Evolutionary conservation across 2,329 filamentous ascomycete genomes (phyloP), one percentile per base, ranked within the genome.

Genomic region (Sclerotinia sclerotiorum): DNA sequence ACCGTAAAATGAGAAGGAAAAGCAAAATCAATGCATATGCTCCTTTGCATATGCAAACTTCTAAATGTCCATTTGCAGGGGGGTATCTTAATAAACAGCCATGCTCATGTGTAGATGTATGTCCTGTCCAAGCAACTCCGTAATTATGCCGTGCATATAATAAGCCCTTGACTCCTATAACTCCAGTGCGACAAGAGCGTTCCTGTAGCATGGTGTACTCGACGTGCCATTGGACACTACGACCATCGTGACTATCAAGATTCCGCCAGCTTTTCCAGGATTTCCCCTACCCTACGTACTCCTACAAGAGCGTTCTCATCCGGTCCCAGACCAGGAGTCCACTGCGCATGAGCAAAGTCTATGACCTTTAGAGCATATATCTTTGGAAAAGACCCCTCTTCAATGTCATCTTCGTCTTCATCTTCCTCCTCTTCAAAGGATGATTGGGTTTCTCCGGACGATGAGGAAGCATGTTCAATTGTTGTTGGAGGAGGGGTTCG

Each of bases 261-360:
- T n/a, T 64, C 58, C 35, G n/a, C 72, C 48, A 76, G 55, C 67
- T 90, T 84, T 69, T 88, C 84, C 74, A 98, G 88, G 42, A 97
- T 89, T 69, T 83, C 83, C 64, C 86, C 83, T 49, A 94, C 81
- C 76, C 85, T 94, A 76, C 88, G 84, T 70, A 97, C 87, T 0
- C 94, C 94, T 48, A 82, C 82, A 44, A 97, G 82, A 19, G 86
- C 82, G 76, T 98, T 98, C 80, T 97, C 90, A 78, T 99, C 95
- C 0, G 91, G 90, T 0, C 94, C 94, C 74, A 90, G 81, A 1
- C 93, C 92, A 0, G 92, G 90, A 1, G 88, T 90, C 89, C 75
- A 98, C 62, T 83, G 81, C 15, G 95, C 95, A 79, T 99, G 95
- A 1, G 95, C 95, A 83, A 99, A 99, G 79, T 99, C 95, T 74